Base-by-base conservation (phyloP, 768 basidiomycete genomes). In the Termitomyces sp. region DNA sequence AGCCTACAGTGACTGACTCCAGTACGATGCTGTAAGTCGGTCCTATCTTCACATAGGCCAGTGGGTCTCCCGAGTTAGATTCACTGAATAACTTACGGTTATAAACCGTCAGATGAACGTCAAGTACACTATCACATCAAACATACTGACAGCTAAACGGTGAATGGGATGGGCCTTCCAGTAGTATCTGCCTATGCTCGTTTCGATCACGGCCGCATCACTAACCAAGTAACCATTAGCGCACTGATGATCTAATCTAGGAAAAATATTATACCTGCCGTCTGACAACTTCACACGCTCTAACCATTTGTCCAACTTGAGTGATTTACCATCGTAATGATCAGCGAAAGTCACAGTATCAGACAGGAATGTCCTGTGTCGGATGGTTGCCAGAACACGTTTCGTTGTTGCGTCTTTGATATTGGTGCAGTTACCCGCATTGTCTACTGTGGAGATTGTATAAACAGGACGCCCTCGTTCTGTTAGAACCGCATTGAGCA, bases 221-320 rank as follows among this genome's bases (percentile, higher is more conserved):
- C 50, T 51, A 13, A 10, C 2, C 29, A n/a, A 6, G 26, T 16
- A 6, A n/a, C n/a, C 2, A 29, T 50, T 33, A 36, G 24, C 16
- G 45, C 52, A 18, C 37, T 54, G 24, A 33, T n/a, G 3, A 50
- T 24, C 26, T 15, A 9, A 41, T 36, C 15, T 16, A 34, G 12
- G 22, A 24, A 18, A 50, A 10, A 41, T 13, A 39, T 2, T 10
- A 24, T 46, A 56, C 59, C 60, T 59, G 54, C 65, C 64, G 29
- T 64, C 63, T 13, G 55, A 29, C 6, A 54, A 7, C n/a, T 60
- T 56, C 1, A 55, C 52, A 9, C 51, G 47, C 22, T 37, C 52
- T n/a, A 71, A 55, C 64, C 68, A 68, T 16, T 68, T 65, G 36
- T 61, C 57, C 37, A 67, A n/a, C 54, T 66, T 67, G 3, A 68